Evolutionary conservation across 139 green algal genomes (phyloP).

Genomic region (Chlamydomonas sp.): DNA sequence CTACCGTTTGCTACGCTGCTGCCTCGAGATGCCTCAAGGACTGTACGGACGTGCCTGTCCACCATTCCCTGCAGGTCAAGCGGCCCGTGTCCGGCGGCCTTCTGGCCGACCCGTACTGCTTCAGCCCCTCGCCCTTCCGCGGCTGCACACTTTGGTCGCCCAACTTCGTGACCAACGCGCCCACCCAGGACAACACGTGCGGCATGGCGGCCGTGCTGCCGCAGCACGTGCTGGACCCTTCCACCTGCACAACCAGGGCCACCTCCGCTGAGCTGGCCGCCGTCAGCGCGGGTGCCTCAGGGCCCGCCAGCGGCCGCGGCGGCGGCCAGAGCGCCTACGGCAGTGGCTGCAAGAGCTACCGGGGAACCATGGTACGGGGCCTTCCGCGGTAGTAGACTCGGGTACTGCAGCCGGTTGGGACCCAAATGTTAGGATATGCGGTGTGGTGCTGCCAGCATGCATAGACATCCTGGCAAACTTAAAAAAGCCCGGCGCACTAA

Average conservation of each 20-base stretch:
- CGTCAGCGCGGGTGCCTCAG: neutral
- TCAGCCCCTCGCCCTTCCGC: neutral
- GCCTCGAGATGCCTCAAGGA: neutral
- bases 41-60: too few species aligned
- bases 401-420: neutral
- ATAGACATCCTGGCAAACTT: neutral
- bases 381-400: neutral
- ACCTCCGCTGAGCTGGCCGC: neutral
- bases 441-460: too few species aligned
- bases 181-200: neutral
- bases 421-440: neutral
- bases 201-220: constrained; percentile 6
- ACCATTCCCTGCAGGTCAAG: constrained; percentile 23
- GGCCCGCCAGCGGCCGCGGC: constrained; percentile 2
- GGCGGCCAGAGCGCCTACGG: neutral
- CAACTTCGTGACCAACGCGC: constrained; percentile 29
- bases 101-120: constrained; percentile 40
- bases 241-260: neutral
- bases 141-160: constrained; percentile 40
- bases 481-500: neutral
- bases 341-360: constrained; percentile 13
- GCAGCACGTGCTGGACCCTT: constrained; percentile 1
- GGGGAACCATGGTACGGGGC: neutral
- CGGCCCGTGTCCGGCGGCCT: constrained; percentile 23
- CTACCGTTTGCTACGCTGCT: neutral